These are phyloP conservation scores for Aspergillus leporis DNA, from an alignment of 495 filamentous ascomycete species.

Conservation along the genomic window DNA sequence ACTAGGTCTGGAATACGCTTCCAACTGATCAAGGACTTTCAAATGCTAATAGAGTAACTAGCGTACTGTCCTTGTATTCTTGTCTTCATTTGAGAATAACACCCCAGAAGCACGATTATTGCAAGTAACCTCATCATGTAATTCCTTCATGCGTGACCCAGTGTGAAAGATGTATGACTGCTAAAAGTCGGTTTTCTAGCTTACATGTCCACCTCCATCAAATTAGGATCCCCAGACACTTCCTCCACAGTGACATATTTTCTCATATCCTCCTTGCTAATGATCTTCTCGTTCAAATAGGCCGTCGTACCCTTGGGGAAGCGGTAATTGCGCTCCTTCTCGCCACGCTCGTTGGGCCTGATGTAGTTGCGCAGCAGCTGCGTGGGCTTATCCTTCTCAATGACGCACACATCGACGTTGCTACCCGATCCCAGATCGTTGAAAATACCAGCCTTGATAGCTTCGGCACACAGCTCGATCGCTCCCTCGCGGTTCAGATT, in stretches of 20 bases:
- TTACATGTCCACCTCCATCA: constrained; percentile 91
- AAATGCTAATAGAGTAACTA: background rate
- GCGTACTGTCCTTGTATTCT: background rate
- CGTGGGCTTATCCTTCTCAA: constrained; percentile 85
- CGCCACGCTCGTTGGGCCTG: constrained; percentile 85
- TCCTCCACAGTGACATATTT: constrained; percentile 95
- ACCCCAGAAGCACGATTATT: background rate
- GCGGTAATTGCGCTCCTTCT: constrained; percentile 90
- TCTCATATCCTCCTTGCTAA: constrained; percentile 87
- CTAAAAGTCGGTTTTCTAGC: constrained; percentile 8
- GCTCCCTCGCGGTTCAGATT: constrained; percentile 78
- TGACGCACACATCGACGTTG: constrained; percentile 96
- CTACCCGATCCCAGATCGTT: constrained; percentile 97
- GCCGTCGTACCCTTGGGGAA: constrained; percentile 90
- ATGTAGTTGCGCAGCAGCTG: constrained; percentile 87
- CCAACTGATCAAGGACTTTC: background rate
- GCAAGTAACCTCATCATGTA: background rate
- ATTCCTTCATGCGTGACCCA: constrained; percentile 8
- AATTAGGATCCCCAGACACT: constrained; percentile 57
- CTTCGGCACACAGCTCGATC: constrained; percentile 77
- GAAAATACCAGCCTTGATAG: constrained; percentile 97
- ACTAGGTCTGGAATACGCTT: background rate
- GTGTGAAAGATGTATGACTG: constrained; percentile 3
- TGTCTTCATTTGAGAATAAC: background rate
- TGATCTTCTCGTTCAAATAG: constrained; percentile 88